Evolutionary conservation across 805 yeast species (phyloP).

Genomic region (Millerozyma acaciae): DNA sequence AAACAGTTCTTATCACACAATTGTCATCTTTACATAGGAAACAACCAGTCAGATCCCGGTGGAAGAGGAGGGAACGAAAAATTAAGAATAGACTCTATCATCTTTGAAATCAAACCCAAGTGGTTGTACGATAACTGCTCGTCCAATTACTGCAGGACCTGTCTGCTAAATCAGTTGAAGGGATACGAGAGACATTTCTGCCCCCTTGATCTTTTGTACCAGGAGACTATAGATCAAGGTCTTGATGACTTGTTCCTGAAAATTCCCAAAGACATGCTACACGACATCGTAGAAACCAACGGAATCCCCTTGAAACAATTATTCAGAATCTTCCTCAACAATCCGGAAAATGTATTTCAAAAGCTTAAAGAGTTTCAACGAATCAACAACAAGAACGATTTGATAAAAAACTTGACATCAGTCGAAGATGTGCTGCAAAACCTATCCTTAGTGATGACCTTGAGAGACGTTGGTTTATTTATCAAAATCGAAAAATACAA

Average conservation of each 20-base stretch:
- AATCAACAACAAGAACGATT: constrained; percentile 28
- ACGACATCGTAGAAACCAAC: constrained; percentile 17
- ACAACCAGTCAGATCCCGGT: constrained; percentile 3
- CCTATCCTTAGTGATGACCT: constrained; percentile 46
- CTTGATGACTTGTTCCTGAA: constrained; percentile 25
- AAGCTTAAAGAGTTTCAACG: constrained; percentile 32
- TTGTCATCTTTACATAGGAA: constrained; percentile 26
- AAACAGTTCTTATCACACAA: constrained; percentile 30
- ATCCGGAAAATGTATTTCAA: constrained; percentile 29
- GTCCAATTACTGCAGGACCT: constrained; percentile 51
- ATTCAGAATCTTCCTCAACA: constrained; percentile 28
- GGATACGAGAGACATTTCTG: constrained; percentile 40
- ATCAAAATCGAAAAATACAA: constrained; percentile 34
- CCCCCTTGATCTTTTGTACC: constrained; percentile 40
- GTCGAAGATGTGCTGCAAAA: constrained; percentile 38
- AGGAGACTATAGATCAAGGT: constrained; percentile 30
- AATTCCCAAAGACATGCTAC: constrained; percentile 17
- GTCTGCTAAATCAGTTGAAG: constrained; percentile 45
- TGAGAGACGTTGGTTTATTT: constrained; percentile 55
- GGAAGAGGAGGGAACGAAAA: constrained; percentile 1
- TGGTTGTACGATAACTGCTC: constrained; percentile 49
- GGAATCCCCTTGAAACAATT: constrained; percentile 33
- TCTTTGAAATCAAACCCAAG: constrained; percentile 57
- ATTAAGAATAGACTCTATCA: constrained; percentile 16
- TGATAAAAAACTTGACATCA: constrained; percentile 26